Conservation (phyloP, 768 basidiomycete species). For the Lactarius hatsudake region DNA sequence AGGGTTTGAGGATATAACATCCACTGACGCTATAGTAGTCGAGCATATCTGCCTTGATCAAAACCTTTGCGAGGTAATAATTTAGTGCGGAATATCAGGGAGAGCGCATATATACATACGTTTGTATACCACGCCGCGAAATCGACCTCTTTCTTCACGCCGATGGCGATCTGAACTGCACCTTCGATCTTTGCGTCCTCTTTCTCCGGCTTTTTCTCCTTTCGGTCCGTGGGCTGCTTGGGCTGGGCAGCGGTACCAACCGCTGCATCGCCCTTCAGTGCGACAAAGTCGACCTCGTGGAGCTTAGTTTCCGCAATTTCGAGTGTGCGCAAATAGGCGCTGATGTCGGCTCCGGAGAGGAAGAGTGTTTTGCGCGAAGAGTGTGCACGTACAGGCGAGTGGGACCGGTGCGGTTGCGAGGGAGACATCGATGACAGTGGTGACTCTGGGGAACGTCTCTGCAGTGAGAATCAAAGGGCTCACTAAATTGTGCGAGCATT, state of each 20-base stretch:
- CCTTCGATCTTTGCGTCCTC: conserved; percentile 83
- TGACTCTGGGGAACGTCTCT: conserved; percentile 63
- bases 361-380: conserved; percentile 73
- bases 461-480: conserved; percentile 74
- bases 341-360: conserved; percentile 73
- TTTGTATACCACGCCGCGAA: conserved; percentile 94
- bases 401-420: conserved; percentile 64
- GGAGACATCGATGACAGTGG: conserved; percentile 74
- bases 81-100: conserved; percentile 8
- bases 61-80: conserved; percentile 54
- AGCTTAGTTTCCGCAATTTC: conserved; percentile 65
- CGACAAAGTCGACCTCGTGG: conserved; percentile 70
- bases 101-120: conserved; percentile 44
- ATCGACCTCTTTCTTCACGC: conserved; percentile 94
- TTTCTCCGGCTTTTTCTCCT: conserved; percentile 47
- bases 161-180: conserved; percentile 88
- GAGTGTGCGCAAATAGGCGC: conserved; percentile 65
- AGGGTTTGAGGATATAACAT: conserved; percentile 97
- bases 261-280: conserved; percentile 49
- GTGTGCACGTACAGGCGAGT: conserved; percentile 74
- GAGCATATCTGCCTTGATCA: conserved; percentile 97
- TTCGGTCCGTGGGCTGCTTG: conserved; percentile 36
- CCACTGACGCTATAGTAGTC: conserved; percentile 99
- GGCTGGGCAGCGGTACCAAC: conserved; percentile 35
- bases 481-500: conserved; percentile 44